Conservation (phyloP, 2,329 filamentous ascomycete species). For the Lasiodiplodia theobromae region DNA sequence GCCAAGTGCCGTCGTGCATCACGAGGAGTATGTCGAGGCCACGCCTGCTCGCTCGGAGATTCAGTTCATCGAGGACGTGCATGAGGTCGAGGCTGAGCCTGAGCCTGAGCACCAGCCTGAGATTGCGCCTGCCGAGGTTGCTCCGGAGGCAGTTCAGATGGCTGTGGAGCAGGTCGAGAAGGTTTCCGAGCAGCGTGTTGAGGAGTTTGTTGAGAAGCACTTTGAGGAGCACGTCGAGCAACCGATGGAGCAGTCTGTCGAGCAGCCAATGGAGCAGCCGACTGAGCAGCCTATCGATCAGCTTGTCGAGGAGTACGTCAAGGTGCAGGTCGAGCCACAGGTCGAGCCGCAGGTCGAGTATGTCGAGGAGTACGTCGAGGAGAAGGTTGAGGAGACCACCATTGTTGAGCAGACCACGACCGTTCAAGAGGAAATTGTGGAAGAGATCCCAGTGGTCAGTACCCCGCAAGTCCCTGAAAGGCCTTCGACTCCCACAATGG, state of each 20-base stretch:
- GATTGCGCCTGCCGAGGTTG: no score
- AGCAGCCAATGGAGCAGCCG: background rate
- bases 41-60: conserved; percentile 18
- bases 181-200: background rate
- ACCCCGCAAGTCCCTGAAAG: conserved; percentile 2
- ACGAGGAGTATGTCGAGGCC: conserved; percentile 4
- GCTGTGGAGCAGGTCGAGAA: background rate
- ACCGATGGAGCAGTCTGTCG: background rate
- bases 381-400: background rate
- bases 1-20: background rate
- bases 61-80: conserved; percentile 14
- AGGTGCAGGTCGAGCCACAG: no score
- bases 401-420: background rate
- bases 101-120: background rate
- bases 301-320: no score
- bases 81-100: background rate
- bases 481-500: conserved; percentile 18
- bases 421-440: background rate
- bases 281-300: no score
- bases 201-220: background rate
- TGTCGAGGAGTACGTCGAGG: background rate
- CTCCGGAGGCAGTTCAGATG: background rate
- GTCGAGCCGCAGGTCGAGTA: background rate
- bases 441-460: background rate
- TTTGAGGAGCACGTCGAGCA: background rate